Percentiles rank a stretch among this genome's conserved stretches.
phyloP scores from a whole-genome alignment of 495 filamentous ascomycete genomes.

The Aspergillus homomorphus region DNA sequence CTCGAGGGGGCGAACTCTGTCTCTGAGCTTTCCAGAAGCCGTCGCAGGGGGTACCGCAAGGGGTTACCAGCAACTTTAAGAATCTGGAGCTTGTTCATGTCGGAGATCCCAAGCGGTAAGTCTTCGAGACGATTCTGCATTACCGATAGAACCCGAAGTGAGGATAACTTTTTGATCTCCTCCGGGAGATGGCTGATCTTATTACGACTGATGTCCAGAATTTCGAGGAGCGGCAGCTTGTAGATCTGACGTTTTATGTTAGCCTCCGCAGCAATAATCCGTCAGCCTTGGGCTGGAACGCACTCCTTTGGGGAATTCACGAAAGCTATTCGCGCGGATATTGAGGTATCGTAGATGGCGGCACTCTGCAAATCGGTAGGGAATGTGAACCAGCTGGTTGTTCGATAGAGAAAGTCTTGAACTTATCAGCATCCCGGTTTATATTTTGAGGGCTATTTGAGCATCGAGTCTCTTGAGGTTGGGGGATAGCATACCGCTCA shows the following conservation, averaged over 20 bases:
- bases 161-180: constrained; percentile 73
- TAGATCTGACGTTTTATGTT: constrained; percentile 55
- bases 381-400: constrained; percentile 78
- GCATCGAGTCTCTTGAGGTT: not conserved
- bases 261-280: constrained; percentile 30
- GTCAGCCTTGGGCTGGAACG: constrained; percentile 29
- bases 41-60: constrained; percentile 50
- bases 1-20: constrained; percentile 39
- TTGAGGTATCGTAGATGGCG: constrained; percentile 92
- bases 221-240: constrained; percentile 75
- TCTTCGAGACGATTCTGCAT: constrained; percentile 82
- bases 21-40: constrained; percentile 42
- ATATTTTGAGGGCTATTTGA: not conserved
- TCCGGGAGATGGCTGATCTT: constrained; percentile 73
- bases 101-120: constrained; percentile 76
- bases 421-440: constrained; percentile 16
- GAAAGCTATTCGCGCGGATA: constrained; percentile 79
- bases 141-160: constrained; percentile 72
- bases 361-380: constrained; percentile 79
- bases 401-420: constrained; percentile 81
- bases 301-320: constrained; percentile 83
- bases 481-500: constrained; percentile 63
- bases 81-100: constrained; percentile 84
- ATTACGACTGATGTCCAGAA: constrained; percentile 87
- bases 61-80: constrained; percentile 87